Evolutionary conservation across 2,329 filamentous ascomycete species (phyloP), one percentile per base, ranked within the genome.

Genomic region (Penicillium janthinellum): DNA sequence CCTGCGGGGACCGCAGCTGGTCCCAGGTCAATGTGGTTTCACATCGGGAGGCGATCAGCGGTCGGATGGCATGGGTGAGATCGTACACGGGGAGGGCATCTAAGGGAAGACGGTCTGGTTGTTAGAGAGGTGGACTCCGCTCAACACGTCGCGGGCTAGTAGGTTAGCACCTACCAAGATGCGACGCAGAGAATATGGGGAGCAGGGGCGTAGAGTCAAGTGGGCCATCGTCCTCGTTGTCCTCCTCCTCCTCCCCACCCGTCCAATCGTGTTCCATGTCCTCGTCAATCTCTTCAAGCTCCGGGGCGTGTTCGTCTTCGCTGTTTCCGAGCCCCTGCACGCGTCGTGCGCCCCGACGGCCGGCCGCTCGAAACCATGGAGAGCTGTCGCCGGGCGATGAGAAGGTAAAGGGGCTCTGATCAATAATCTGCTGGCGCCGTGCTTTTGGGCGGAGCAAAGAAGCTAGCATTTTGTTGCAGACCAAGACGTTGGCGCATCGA

Each of bases 21-120:
- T 98, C 94, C 93, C 93, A 98, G 15, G 92, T 89, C 53, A 98
- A 80, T 0, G 92, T 94, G 1, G 93, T 97, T 79, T 98, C 94
- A 76, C 92, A 96, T 72, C 90, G 88, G 60, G 91, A 84, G 66
- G 91, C 86, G 61, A 98, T 88, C 58, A 97, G 84, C 55, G 92
- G 87, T 66, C 94, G 90, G 64, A 97, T 93, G 35, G 91, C 87
- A 77, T 97, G 94, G 31, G 93, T 96, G 66, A 96, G 87, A 75
- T 88, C 90, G 81, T 97, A 97, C 59, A 96, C 87, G 20, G 94
- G 93, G 6, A 97, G 83, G 10, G 89, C 84, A 78, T 96, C 93
- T 94, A 70, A 56, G 34, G 31, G 12, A 37, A 38, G 35, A 52
- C 8, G 8, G 15, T 28, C 4, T 56, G 44, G 17, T 28, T 34